Conservation (phyloP, 148 eudicot genomes). For the Linanthus parryae region DNA sequence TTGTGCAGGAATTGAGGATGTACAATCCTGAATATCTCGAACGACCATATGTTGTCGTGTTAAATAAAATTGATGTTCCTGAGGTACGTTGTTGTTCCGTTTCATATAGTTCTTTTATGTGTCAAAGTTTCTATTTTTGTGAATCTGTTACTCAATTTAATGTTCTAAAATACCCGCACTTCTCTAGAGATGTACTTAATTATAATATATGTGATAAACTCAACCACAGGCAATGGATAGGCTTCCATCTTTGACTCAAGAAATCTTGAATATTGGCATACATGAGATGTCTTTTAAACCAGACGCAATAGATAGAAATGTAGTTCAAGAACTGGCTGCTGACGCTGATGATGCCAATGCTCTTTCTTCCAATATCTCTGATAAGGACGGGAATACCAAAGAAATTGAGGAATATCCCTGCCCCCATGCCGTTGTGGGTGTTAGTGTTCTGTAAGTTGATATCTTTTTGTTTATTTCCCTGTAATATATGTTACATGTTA, state of each 20-base stretch:
- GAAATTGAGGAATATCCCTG: constrained; percentile 81
- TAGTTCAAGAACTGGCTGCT: constrained; percentile 16
- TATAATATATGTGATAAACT: neutral
- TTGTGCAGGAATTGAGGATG: constrained; percentile 78
- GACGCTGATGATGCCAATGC: constrained; percentile 19
- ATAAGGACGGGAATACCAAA: constrained; percentile 40
- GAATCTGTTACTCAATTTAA: constrained; percentile 5
- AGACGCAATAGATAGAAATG: constrained; percentile 18
- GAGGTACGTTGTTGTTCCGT: constrained; percentile 38
- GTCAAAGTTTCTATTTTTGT: neutral
- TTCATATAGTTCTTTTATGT: neutral
- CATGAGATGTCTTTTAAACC: constrained; percentile 16
- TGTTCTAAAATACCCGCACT: neutral
- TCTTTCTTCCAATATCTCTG: constrained; percentile 25
- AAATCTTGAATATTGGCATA: constrained; percentile 63
- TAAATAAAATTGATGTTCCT: constrained; percentile 88
- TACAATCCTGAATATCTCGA: constrained; percentile 97
- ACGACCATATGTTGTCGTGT: constrained; percentile 83
- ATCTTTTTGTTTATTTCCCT: neutral
- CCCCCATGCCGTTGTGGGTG: constrained; percentile 87
- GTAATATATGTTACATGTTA: neutral
- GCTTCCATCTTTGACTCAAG: constrained; percentile 56
- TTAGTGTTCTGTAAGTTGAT: constrained; percentile 80
- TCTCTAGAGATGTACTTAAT: neutral
- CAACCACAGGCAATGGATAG: constrained; percentile 54